Conservation (phyloP, 2,329 filamentous ascomycete genomes). For the Diaporthe batatas region DNA sequence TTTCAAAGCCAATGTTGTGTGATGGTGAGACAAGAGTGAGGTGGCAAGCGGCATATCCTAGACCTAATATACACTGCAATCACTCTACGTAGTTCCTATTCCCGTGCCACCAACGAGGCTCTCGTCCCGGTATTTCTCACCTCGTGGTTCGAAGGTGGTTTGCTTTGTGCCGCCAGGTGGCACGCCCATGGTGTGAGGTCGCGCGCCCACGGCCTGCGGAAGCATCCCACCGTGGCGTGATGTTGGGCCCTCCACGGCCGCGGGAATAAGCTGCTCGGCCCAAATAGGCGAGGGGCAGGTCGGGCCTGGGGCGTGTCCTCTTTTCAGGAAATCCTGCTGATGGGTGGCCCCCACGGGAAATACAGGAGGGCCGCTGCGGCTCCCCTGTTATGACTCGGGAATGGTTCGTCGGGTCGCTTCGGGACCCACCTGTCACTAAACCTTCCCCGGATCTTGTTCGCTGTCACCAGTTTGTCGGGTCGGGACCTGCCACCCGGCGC, state of each 20-base stretch:
- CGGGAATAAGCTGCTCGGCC: not conserved
- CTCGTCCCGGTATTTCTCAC: slow-evolving; percentile 13
- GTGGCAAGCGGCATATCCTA: slow-evolving; percentile 20
- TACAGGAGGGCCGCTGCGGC: not conserved
- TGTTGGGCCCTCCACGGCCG: not conserved
- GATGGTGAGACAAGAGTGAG: slow-evolving; percentile 31
- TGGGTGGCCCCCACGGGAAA: not conserved
- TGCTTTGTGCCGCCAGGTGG: slow-evolving; percentile 28
- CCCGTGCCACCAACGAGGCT: not conserved
- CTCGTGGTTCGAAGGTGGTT: slow-evolving; percentile 37
- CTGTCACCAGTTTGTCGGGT: slow-evolving; percentile 42
- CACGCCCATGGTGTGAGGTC: slow-evolving; percentile 31
- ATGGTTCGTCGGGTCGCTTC: not conserved
- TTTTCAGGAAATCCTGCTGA: not conserved
- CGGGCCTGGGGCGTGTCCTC: not conserved
- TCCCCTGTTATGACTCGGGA: not conserved
- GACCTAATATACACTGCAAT: slow-evolving; percentile 34
- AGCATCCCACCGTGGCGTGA: slow-evolving; percentile 43
- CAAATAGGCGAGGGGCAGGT: not conserved
- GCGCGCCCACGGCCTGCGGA: not conserved
- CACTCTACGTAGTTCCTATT: not conserved
- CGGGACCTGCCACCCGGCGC: slow-evolving; percentile 12
- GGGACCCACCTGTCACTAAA: not conserved
- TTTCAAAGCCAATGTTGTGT: slow-evolving; percentile 24
- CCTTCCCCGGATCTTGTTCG: slow-evolving; percentile 38